Conservation (phyloP, 2,329 filamentous ascomycete genomes). For the Arthroderma sp. region DNA sequence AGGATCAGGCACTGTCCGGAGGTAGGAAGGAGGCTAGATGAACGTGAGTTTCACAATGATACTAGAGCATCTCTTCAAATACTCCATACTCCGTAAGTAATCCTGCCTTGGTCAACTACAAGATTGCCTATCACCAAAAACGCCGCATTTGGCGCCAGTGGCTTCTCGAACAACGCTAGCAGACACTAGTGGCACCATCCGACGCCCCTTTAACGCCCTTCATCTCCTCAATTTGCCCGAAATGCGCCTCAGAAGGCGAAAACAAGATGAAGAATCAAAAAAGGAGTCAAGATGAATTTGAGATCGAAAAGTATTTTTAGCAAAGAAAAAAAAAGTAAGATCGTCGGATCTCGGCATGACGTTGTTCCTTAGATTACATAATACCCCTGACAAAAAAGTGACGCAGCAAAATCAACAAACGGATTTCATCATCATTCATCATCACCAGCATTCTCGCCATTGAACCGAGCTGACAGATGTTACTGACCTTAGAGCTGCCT, state of each 20-base stretch:
- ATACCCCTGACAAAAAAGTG: slow-evolving; percentile 5
- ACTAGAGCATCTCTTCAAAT: too few relatives aligned
- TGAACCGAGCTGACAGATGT: neutral
- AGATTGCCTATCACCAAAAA: neutral
- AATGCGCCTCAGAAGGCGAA: neutral
- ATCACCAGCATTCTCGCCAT: neutral
- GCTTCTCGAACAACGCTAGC: neutral
- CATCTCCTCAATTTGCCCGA: neutral
- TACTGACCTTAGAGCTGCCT: neutral
- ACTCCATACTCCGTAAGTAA: too few relatives aligned
- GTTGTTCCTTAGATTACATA: neutral
- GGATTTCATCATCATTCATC: neutral
- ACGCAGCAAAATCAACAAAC: slow-evolving; percentile 2
- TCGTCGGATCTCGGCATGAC: neutral
- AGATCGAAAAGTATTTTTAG: neutral
- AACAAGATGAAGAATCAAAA: neutral
- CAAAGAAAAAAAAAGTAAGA: neutral
- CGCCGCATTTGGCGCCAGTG: neutral
- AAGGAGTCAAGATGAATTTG: neutral
- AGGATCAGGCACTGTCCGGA: too few relatives aligned
- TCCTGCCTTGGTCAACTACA: too few relatives aligned
- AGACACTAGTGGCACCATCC: neutral
- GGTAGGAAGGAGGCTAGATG: too few relatives aligned
- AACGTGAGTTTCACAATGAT: too few relatives aligned
- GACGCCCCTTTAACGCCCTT: neutral